Evolutionary conservation across 371 early-diverging fungal species (phyloP).

Genomic region (Fennellomyces sp.): DNA sequence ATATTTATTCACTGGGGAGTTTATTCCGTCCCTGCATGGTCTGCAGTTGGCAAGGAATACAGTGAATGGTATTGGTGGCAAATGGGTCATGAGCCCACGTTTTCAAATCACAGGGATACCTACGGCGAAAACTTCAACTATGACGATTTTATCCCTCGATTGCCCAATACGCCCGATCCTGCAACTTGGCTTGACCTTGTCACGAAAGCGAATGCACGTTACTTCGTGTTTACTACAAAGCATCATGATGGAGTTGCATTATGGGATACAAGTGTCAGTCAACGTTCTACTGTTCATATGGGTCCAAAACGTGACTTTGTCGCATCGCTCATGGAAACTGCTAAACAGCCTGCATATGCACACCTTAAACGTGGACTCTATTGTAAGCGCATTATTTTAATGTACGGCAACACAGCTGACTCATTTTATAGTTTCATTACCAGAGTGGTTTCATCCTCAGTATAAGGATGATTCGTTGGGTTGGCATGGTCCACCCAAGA

Average conservation of each 20-base stretch:
- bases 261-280: constrained; percentile 32
- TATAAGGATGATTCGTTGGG: constrained; percentile 27
- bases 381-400: constrained; percentile 23
- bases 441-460: constrained; percentile 44
- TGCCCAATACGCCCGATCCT: constrained; percentile 24
- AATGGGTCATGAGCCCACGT: constrained; percentile 25
- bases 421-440: constrained; percentile 31
- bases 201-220: constrained; percentile 23
- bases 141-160: constrained; percentile 33
- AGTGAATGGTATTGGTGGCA: constrained; percentile 46
- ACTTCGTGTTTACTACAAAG: constrained; percentile 43
- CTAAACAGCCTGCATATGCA: constrained; percentile 23
- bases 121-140: constrained; percentile 33
- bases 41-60: constrained; percentile 29
- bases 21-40: constrained; percentile 40
- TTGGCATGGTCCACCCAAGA: constrained; percentile 35
- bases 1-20: constrained; percentile 45
- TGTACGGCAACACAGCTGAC: not conserved
- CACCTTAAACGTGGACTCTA: constrained; percentile 40
- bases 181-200: constrained; percentile 29
- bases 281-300: constrained; percentile 24
- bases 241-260: constrained; percentile 46
- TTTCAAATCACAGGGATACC: constrained; percentile 20
- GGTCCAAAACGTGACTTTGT: constrained; percentile 32
- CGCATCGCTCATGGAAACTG: constrained; percentile 20